A percentile compares a stretch with the other conserved stretches of the same genome.
Conservation (phyloP, 164 flowering plant genomes). For the Magnolia sinica region DNA sequence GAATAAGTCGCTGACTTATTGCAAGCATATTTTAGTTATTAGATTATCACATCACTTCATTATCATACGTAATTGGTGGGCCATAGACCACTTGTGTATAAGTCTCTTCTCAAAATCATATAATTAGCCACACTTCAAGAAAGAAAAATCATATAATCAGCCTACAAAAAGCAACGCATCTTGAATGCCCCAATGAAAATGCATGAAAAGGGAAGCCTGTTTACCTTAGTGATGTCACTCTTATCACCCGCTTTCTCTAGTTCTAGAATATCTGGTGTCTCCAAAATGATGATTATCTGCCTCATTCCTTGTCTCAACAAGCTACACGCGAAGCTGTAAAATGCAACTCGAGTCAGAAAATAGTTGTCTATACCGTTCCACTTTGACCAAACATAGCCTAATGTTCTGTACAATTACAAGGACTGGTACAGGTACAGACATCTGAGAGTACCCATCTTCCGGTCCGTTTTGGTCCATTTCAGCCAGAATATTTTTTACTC, state of each 20-base stretch:
- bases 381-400: neutral
- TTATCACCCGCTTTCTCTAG: slow-evolving; percentile 70
- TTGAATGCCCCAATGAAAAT: no score
- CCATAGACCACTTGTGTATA: no score
- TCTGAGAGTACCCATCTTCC: neutral
- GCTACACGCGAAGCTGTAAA: slow-evolving; percentile 83
- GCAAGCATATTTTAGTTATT: no score
- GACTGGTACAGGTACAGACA: neutral
- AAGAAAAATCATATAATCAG: no score
- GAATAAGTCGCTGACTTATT: no score
- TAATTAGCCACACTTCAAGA: no score
- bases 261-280: slow-evolving; percentile 53
- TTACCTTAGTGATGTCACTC: slow-evolving; percentile 56
- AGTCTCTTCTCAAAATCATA: no score
- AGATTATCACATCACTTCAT: no score
- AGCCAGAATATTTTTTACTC: no score
- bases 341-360: slow-evolving; percentile 21
- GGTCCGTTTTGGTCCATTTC: neutral
- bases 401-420: neutral
- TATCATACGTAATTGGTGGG: no score
- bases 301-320: slow-evolving; percentile 93
- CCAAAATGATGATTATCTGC: slow-evolving; percentile 74
- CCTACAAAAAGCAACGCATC: no score
- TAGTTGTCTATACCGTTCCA: neutral
- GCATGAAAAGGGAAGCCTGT: neutral